Evolutionary conservation across 2,329 filamentous ascomycete species (phyloP).

Genomic region (Ceratocystis lukuohia): DNA sequence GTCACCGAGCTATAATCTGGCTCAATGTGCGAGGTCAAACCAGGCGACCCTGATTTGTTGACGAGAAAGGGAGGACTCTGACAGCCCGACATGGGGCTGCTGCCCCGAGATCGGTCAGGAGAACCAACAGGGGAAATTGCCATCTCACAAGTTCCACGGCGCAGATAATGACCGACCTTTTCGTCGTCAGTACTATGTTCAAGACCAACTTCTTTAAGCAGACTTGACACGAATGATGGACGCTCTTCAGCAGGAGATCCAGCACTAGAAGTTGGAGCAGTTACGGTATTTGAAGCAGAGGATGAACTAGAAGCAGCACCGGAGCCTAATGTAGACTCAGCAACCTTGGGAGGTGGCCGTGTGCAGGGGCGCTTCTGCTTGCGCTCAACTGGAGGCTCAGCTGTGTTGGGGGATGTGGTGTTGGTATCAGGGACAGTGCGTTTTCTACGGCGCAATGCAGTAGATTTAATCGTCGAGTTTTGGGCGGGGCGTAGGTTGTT

Average conservation of each 20-base stretch:
- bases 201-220: slow-evolving; percentile 77
- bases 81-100: slow-evolving; percentile 54
- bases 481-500: neutral
- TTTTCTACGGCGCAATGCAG: neutral
- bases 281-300: neutral
- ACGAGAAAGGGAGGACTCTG: slow-evolving; percentile 52
- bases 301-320: slow-evolving; percentile 15
- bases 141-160: slow-evolving; percentile 19
- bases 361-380: slow-evolving; percentile 81
- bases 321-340: slow-evolving; percentile 29
- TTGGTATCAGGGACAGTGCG: neutral
- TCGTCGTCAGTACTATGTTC: slow-evolving; percentile 47
- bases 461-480: neutral
- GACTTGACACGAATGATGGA: slow-evolving; percentile 72
- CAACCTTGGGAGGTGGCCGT: slow-evolving; percentile 36
- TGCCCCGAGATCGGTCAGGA: slow-evolving; percentile 48
- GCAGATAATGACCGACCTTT: slow-evolving; percentile 31
- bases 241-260: slow-evolving; percentile 30
- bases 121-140: slow-evolving; percentile 36
- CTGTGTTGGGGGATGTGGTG: neutral
- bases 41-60: slow-evolving; percentile 47
- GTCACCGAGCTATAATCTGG: slow-evolving; percentile 40
- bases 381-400: slow-evolving; percentile 43
- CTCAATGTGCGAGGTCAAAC: slow-evolving; percentile 57
- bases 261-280: slow-evolving; percentile 6